Percentiles rank a stretch among this genome's conserved stretches.
Evolutionary conservation across 345 rosid species (phyloP).

Genomic region (Crucihimalaya himalaica): DNA sequence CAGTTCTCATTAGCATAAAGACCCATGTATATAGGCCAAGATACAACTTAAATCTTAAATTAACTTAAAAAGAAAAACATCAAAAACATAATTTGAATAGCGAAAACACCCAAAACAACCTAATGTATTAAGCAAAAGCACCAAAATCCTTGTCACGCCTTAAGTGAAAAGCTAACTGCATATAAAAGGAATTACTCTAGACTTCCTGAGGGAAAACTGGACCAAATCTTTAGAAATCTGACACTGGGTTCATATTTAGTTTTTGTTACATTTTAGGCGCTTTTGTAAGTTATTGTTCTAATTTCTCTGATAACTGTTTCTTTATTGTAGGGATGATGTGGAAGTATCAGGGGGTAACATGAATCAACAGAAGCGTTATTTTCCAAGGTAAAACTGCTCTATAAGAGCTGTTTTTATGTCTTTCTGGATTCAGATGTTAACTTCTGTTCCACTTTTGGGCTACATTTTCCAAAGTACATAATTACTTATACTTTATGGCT

Average conservation of each 20-base stretch:
- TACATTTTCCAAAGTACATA: slow-evolving; percentile 8
- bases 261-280: slow-evolving; percentile 20
- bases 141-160: too few relatives aligned
- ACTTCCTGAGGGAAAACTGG: not conserved
- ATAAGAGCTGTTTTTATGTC: slow-evolving; percentile 21
- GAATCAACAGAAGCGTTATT: slow-evolving; percentile 50
- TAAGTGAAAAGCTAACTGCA: not conserved
- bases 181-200: slow-evolving; percentile 6
- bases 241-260: slow-evolving; percentile 8
- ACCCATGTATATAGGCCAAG: too few relatives aligned
- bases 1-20: too few relatives aligned
- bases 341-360: slow-evolving; percentile 50
- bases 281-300: slow-evolving; percentile 8
- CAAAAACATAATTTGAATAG: too few relatives aligned
- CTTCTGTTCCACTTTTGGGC: slow-evolving; percentile 8
- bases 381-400: slow-evolving; percentile 66
- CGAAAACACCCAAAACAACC: too few relatives aligned
- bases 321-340: slow-evolving; percentile 50
- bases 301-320: slow-evolving; percentile 19
- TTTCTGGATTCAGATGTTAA: slow-evolving; percentile 15
- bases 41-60: too few relatives aligned
- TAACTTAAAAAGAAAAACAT: too few relatives aligned
- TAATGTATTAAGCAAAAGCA: too few relatives aligned
- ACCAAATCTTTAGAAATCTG: not conserved
- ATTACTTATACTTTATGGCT: slow-evolving; percentile 9